Base-by-base conservation (phyloP, 2,329 filamentous ascomycete genomes). In the Botrytis tulipae region DNA sequence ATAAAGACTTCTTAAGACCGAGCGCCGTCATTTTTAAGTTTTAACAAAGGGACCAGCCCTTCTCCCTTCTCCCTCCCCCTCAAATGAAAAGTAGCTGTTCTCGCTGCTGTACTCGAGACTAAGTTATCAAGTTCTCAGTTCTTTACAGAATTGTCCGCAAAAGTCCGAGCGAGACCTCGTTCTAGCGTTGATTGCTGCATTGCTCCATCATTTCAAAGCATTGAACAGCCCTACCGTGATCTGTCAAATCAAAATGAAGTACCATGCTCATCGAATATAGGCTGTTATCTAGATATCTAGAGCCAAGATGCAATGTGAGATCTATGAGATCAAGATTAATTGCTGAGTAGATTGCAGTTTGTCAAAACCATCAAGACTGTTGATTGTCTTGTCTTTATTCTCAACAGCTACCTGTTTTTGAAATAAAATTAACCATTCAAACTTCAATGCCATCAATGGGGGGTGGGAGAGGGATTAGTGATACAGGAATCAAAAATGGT, bases 171-270 rank as follows among this genome's bases (percentile, higher is more conserved):
- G 10, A 29, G 46, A 54, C 8, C 46, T 40, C n/a, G 16, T 46
- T 22, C 2, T 32, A 46, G n/a, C 9, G n/a, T 12, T 51, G 12
- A n/a, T 51, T 51, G 12, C 48, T 25, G 40, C 61, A 32, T 46
- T 22, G n/a, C 20, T 25, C 40, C n/a, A 44, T 63, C n/a, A 32
- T 65, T 51, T 40, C 22, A 57, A 57, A 29, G 22, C 25, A 29
- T 16, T 37, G 16, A 66, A 37, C 42, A 67, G 63, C 63, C 63
- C 44, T 67, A 67, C 63, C 61, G 16, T 57, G 51, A 57, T 57
- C n/a, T 32, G 51, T 57, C n/a, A 57, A 57, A 57, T 57, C n/a
- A 57, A 57, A 57, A 29, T 29, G 51, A 29, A 29, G 14, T 9
- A 57, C 14, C 5, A 29, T 29, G 25, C 51, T 9, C 51, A 9